phyloP scores from a whole-genome alignment of 306 rosid species.

The Prunus kanzakura region DNA sequence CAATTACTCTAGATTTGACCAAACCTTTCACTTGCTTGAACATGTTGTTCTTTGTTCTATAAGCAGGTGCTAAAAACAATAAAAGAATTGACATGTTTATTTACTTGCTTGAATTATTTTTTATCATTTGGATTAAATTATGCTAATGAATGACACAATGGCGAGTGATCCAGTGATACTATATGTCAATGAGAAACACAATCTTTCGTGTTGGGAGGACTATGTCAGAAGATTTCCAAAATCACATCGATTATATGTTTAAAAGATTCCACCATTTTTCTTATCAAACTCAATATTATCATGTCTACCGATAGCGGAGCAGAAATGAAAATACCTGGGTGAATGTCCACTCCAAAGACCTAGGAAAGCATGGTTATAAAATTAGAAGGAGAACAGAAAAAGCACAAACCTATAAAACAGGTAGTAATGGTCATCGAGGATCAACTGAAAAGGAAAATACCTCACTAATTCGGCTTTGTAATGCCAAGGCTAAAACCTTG shows the following conservation, averaged over 20 bases:
- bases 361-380: slow-evolving; percentile 28
- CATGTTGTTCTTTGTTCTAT: too few relatives aligned
- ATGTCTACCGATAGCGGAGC: slow-evolving; percentile 1
- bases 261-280: neutral
- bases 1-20: neutral
- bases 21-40: too few relatives aligned
- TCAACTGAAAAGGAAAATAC: slow-evolving; percentile 37
- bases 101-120: slow-evolving; percentile 16
- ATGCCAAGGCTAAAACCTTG: slow-evolving; percentile 71
- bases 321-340: slow-evolving; percentile 65
- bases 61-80: too few relatives aligned
- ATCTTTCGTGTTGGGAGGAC: slow-evolving; percentile 6
- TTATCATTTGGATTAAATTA: slow-evolving; percentile 30
- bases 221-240: neutral
- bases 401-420: neutral
- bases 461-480: slow-evolving; percentile 92
- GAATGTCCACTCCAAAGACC: slow-evolving; percentile 94
- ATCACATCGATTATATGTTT: neutral
- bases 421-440: neutral
- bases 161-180: slow-evolving; percentile 38
- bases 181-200: slow-evolving; percentile 9
- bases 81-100: too few relatives aligned
- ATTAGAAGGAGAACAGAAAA: slow-evolving; percentile 19
- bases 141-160: slow-evolving; percentile 45
- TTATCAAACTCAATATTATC: neutral